Evolutionary conservation across 192 early-diverging fungal genomes (phyloP), one percentile per base, ranked within the genome.

Genomic region (Globomyces pollinis-pini): DNA sequence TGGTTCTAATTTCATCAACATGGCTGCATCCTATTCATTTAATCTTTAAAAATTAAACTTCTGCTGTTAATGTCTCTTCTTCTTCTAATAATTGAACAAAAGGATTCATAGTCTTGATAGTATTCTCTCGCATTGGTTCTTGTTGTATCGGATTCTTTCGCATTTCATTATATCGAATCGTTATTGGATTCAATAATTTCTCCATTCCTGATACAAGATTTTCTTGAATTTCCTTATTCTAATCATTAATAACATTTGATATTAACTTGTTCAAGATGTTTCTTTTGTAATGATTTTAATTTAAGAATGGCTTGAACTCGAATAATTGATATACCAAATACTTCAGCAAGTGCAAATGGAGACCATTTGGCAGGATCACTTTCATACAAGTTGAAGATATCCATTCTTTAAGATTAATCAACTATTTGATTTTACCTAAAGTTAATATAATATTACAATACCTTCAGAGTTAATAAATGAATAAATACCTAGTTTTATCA

Each of bases 291-390:
- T 9, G 85, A 79, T 70, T 94, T 93, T 45, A 98, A 75, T 47
- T 86, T 82, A 31, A 98, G 64, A 57, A 98, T 86, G n/a, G 92
- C 94, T 72, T 94, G 84, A 6, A 90, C 79, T 38, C 94, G 83
- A 59, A 82, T 85, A 60, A 94, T 83, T 12, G 94, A 89, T 9
- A 94, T 64, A 9, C 67, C 66, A 68, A 77, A 87, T 50, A 80
- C 76, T 2, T 75, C 76, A 15, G 85, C 91, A 45, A 94, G 75
- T 24, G 78, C 58, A 12, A 87, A 80, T 30, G 87, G 85, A 6
- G 88, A 88, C 71, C 71, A 72, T 18, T 58, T 67, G 30, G 70
- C 64, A 3, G 83, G 78, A 55, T 88, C 79, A 1, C 64, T 62
- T 29, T 64, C 59, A 67, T 87, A 92, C 31, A 72, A 44, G 23